Conservation (phyloP, 1,284 basidiomycete species). For the Sparassis latifolia region DNA sequence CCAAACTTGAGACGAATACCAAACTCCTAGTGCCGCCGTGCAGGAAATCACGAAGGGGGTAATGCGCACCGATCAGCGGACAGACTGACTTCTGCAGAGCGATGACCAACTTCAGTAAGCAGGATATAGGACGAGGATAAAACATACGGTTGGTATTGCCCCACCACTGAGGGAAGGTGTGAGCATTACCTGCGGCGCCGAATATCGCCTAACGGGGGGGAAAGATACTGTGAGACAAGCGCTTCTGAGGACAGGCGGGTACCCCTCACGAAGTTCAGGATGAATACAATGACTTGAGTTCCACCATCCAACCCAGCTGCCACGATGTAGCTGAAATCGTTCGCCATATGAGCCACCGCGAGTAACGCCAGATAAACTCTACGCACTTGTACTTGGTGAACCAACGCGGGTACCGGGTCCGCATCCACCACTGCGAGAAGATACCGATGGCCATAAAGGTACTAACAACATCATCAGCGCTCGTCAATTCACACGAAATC, state of each 20-base stretch:
- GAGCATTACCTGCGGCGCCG: constrained; percentile 21
- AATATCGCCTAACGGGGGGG: constrained; percentile 15
- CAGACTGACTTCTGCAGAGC: constrained; percentile 16
- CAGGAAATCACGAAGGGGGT: too few species aligned
- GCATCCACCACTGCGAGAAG: constrained; percentile 47
- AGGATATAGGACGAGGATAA: neutral
- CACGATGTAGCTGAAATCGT: constrained; percentile 21
- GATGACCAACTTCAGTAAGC: neutral
- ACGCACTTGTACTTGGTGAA: constrained; percentile 58
- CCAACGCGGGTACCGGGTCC: constrained; percentile 37
- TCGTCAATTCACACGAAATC: too few species aligned
- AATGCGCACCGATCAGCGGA: constrained; percentile 21
- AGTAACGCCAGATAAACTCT: neutral
- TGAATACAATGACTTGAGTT: constrained; percentile 27
- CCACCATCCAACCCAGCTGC: constrained; percentile 25
- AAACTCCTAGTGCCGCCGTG: too few species aligned
- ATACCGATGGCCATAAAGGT: constrained; percentile 42
- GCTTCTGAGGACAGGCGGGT: neutral
- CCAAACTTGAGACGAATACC: too few species aligned
- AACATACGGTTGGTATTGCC: constrained; percentile 17
- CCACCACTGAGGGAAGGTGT: constrained; percentile 23
- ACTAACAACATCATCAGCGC: constrained; percentile 5
- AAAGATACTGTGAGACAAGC: neutral
- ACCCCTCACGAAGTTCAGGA: constrained; percentile 21
- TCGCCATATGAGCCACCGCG: neutral